Percentiles rank a stretch among this genome's conserved stretches.
Conservation (phyloP, 2,329 filamentous ascomycete genomes). For the Aspergillus novoparasiticus region DNA sequence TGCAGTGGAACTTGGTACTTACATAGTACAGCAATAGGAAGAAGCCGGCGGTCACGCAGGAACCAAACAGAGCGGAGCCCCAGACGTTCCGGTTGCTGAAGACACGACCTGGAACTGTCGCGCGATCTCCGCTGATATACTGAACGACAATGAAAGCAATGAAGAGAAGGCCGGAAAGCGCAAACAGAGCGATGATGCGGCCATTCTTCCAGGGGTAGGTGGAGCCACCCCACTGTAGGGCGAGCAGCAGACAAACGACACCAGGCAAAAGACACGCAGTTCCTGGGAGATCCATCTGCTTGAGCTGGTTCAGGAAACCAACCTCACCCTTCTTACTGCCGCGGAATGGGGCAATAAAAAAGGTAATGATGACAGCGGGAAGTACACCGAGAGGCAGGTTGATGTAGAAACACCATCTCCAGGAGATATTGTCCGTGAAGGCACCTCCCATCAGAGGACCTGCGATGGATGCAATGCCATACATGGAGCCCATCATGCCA, state of each 20-base stretch:
- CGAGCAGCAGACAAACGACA: conserved; percentile 48
- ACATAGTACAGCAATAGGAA: conserved; percentile 8
- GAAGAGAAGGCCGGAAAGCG: conserved; percentile 48
- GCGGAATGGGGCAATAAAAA: conserved; percentile 31
- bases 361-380: conserved; percentile 46
- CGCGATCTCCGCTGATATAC: conserved; percentile 1
- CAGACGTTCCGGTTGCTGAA: conserved; percentile 8
- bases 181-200: conserved; percentile 34
- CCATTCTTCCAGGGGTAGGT: conserved; percentile 52
- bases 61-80: conserved; percentile 1
- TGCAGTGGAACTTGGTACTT: background rate
- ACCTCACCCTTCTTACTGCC: conserved; percentile 35
- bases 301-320: conserved; percentile 28
- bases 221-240: conserved; percentile 55
- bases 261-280: conserved; percentile 25
- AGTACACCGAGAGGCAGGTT: conserved; percentile 54
- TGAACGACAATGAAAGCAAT: conserved; percentile 41
- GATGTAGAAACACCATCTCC: conserved; percentile 57
- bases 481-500: conserved; percentile 34
- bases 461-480: conserved; percentile 37
- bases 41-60: conserved; percentile 2
- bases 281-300: conserved; percentile 48
- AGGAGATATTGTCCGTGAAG: conserved; percentile 23
- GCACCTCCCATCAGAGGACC: conserved; percentile 32
- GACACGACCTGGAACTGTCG: background rate